phyloP scores from a whole-genome alignment of 768 basidiomycete genomes.

The Lyophyllum decastes region DNA sequence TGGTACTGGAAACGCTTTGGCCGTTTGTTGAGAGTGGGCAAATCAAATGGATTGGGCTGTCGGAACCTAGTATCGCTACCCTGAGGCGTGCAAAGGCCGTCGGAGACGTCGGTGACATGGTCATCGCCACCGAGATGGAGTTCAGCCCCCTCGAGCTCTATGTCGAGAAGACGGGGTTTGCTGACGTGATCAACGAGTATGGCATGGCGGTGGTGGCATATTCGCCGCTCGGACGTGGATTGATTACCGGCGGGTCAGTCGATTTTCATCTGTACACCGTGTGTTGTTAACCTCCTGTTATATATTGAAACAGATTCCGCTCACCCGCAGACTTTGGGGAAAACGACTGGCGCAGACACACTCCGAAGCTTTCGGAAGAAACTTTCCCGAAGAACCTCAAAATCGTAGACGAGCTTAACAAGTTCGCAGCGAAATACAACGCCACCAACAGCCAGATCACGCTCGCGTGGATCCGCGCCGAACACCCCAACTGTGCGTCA shows the following conservation, averaged over 20 bases:
- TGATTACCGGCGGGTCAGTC: slow-evolving; percentile 47
- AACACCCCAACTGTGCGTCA: slow-evolving; percentile 19
- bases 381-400: slow-evolving; percentile 44
- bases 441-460: slow-evolving; percentile 44
- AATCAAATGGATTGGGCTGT: slow-evolving; percentile 51
- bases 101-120: slow-evolving; percentile 32
- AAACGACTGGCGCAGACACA: not conserved
- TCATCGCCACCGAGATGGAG: slow-evolving; percentile 44
- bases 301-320: slow-evolving; percentile 14
- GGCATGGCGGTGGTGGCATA: slow-evolving; percentile 49
- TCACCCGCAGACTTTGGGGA: slow-evolving; percentile 7
- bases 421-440: slow-evolving; percentile 32
- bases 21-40: slow-evolving; percentile 11
- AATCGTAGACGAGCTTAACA: slow-evolving; percentile 32
- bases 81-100: slow-evolving; percentile 50
- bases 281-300: not conserved
- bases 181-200: slow-evolving; percentile 40
- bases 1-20: slow-evolving; percentile 13
- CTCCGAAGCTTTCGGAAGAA: slow-evolving; percentile 31
- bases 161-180: slow-evolving; percentile 40
- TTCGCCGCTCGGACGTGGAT: slow-evolving; percentile 49
- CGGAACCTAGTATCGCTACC: slow-evolving; percentile 43
- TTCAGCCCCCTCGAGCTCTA: slow-evolving; percentile 45
- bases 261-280: not conserved
- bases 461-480: slow-evolving; percentile 47